Conservation (phyloP, 305 asterid species). For the Plantago coronopus region DNA sequence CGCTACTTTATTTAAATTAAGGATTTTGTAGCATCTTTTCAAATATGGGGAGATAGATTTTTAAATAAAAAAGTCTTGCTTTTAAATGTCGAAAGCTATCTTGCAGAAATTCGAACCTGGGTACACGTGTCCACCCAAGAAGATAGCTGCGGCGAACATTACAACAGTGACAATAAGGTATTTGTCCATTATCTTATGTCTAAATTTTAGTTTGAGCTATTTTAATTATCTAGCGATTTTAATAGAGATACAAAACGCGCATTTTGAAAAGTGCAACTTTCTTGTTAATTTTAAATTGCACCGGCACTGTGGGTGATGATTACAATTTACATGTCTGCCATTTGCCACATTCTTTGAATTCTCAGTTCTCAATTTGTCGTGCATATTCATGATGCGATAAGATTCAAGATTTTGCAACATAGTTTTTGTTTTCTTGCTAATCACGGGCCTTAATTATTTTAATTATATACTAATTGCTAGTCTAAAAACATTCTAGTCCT, state of each 20-base stretch:
- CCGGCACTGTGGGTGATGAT: conserved; percentile 21
- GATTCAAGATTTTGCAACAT: conserved; percentile 19
- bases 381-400: conserved; percentile 14
- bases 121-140: conserved; percentile 56
- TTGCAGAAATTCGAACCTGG: conserved; percentile 90
- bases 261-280: not conserved
- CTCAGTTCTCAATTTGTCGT: conserved; percentile 8
- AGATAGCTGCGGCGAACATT: conserved; percentile 30
- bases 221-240: not conserved
- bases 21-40: conserved; percentile 16
- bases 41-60: conserved; percentile 9
- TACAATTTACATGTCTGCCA: conserved; percentile 1
- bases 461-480: too few relatives aligned
- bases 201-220: too few relatives aligned
- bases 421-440: conserved; percentile 1
- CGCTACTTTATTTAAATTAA: conserved; percentile 5
- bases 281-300: conserved; percentile 12
- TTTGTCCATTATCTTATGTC: conserved; percentile 7
- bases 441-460: conserved; percentile 6
- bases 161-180: conserved; percentile 64
- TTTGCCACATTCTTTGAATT: conserved; percentile 13
- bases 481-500: too few relatives aligned
- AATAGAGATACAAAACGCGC: not conserved
- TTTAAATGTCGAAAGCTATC: conserved; percentile 5
- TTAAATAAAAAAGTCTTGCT: conserved; percentile 4